Evolutionary conservation across 2,329 filamentous ascomycete species (phyloP).

Genomic region (Phialemonium atrogriseum): DNA sequence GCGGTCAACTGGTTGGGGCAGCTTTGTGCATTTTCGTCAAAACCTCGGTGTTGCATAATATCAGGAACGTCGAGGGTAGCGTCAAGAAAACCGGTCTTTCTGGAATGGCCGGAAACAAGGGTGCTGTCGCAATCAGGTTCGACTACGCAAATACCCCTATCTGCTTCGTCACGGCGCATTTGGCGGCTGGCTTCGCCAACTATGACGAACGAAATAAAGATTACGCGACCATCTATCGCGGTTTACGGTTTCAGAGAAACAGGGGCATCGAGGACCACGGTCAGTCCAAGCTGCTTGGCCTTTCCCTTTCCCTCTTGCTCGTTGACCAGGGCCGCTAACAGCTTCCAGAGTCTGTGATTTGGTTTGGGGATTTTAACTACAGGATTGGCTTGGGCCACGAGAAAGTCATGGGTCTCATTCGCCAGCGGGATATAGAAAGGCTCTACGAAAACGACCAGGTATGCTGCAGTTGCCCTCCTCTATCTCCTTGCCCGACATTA

Average conservation of each 20-base stretch:
- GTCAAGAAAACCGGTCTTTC: conserved; percentile 94
- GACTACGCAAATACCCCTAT: conserved; percentile 89
- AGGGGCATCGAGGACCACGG: conserved; percentile 86
- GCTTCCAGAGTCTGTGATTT: conserved; percentile 62
- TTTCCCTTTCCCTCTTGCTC: too few species aligned
- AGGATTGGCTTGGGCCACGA: conserved; percentile 81
- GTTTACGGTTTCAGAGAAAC: conserved; percentile 84
- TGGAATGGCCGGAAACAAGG: conserved; percentile 96
- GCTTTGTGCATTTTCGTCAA: conserved; percentile 89
- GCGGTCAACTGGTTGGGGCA: conserved; percentile 89
- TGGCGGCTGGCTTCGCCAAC: conserved; percentile 92
- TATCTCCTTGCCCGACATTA: not conserved
- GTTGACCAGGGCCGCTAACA: too few species aligned
- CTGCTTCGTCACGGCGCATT: conserved; percentile 92
- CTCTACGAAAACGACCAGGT: conserved; percentile 90
- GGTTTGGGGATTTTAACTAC: conserved; percentile 98
- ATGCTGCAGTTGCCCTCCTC: too few species aligned
- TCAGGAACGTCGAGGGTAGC: conserved; percentile 95
- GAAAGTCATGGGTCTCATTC: conserved; percentile 65
- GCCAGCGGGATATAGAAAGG: conserved; percentile 62
- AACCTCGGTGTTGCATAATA: conserved; percentile 63
- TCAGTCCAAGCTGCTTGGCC: too few species aligned
- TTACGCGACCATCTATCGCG: conserved; percentile 80
- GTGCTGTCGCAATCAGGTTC: conserved; percentile 90
- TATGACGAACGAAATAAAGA: conserved; percentile 94